Evolutionary conservation across 129 eudicot species (phyloP).

Genomic region (Dittrichia graveolens): DNA sequence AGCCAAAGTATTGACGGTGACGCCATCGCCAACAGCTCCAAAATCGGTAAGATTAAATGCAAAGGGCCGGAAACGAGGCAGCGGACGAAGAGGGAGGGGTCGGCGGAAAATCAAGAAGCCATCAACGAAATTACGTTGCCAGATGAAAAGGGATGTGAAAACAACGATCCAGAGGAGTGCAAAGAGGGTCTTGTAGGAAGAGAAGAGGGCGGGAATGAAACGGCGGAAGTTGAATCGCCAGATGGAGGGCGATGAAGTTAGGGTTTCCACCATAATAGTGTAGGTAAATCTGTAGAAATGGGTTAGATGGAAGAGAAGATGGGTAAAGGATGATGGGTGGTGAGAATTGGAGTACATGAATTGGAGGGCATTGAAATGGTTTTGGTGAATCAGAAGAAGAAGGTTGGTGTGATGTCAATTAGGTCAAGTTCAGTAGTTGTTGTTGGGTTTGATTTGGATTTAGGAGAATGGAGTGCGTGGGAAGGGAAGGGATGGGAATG

Average conservation of each 20-base stretch:
- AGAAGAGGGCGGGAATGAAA: conserved; percentile 40
- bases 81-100: neutral
- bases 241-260: conserved; percentile 37
- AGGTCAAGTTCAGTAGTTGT: conserved; percentile 35
- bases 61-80: conserved; percentile 71
- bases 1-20: conserved; percentile 66
- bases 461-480: conserved; percentile 53
- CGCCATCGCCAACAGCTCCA: conserved; percentile 94
- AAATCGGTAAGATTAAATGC: conserved; percentile 75
- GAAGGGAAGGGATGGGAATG: too few relatives aligned
- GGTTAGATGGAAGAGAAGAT: neutral
- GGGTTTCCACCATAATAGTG: conserved; percentile 56
- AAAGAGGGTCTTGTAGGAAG: conserved; percentile 65
- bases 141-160: conserved; percentile 56
- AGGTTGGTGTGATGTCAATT: conserved; percentile 37
- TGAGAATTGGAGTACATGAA: conserved; percentile 32
- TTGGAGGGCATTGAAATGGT: conserved; percentile 28
- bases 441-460: conserved; percentile 27
- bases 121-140: conserved; percentile 59
- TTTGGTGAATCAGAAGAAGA: conserved; percentile 19
- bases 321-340: conserved; percentile 8
- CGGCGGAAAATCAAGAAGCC: conserved; percentile 52
- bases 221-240: conserved; percentile 50
- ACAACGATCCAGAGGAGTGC: conserved; percentile 60
- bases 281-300: conserved; percentile 15